phyloP scores from a whole-genome alignment of 2,329 filamentous ascomycete species.

The Xylariales sp. region DNA sequence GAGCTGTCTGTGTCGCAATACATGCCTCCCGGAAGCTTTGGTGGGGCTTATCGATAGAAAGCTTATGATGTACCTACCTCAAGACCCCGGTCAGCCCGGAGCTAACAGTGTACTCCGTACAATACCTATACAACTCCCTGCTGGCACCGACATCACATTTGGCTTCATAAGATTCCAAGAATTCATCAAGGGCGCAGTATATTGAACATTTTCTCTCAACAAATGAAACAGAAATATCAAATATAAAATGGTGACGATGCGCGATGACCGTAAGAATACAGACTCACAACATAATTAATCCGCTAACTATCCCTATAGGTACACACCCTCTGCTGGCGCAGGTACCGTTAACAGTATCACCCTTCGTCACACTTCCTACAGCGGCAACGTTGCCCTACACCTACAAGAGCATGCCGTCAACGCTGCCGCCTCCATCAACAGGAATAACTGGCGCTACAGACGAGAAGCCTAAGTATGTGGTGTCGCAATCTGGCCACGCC shows the following conservation, averaged over 20 bases:
- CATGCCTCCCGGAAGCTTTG: constrained; percentile 10
- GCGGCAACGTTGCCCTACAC: constrained; percentile 94
- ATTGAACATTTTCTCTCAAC: neutral
- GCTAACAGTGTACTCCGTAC: too few relatives aligned
- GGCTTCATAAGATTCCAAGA: neutral
- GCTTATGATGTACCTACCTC: too few relatives aligned
- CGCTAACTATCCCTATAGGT: constrained; percentile 58
- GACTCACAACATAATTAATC: constrained; percentile 23
- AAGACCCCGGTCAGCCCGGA: too few relatives aligned
- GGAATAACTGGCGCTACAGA: constrained; percentile 57
- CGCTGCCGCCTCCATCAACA: constrained; percentile 79
- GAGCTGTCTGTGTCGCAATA: constrained; percentile 13
- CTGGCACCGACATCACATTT: neutral
- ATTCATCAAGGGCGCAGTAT: neutral
- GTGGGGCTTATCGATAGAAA: constrained; percentile 41
- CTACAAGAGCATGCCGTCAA: constrained; percentile 89
- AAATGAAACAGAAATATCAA: neutral
- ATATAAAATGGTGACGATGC: constrained; percentile 49
- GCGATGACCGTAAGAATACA: constrained; percentile 52
- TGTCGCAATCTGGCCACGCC: constrained; percentile 81
- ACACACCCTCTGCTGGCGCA: constrained; percentile 91
- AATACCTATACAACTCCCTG: too few relatives aligned
- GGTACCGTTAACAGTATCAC: constrained; percentile 91
- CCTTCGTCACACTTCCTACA: constrained; percentile 90
- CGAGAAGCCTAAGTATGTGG: constrained; percentile 76